Conservation (phyloP, 2,329 filamentous ascomycete species). For the Helotiales sp. region DNA sequence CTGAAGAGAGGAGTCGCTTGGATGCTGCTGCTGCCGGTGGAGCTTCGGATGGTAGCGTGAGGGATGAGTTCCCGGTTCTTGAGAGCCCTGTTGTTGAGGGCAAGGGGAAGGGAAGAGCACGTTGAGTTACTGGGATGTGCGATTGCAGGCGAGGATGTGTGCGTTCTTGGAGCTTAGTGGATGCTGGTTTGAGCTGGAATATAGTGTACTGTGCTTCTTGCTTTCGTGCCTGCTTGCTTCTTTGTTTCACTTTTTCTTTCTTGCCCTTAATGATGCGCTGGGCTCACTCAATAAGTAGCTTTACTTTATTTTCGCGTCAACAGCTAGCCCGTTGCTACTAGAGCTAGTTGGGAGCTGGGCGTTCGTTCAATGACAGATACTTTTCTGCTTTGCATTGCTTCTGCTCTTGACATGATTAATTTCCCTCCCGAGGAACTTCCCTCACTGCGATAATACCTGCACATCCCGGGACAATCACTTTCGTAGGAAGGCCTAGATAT, state of each 20-base stretch:
- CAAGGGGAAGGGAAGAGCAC: slow-evolving; percentile 40
- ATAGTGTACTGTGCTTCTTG: background rate
- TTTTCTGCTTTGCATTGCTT: background rate
- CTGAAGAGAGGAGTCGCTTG: slow-evolving; percentile 53
- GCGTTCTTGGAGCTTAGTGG: background rate
- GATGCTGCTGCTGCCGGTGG: slow-evolving; percentile 37
- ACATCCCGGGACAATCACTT: no score
- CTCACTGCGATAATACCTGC: no score
- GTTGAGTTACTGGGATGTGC: background rate
- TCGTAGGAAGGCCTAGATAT: no score
- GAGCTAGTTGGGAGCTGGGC: background rate
- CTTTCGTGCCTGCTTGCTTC: background rate
- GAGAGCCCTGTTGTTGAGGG: slow-evolving; percentile 46
- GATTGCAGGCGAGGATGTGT: background rate
- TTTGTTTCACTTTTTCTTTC: background rate
- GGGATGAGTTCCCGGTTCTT: slow-evolving; percentile 50
- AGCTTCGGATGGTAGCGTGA: slow-evolving; percentile 29
- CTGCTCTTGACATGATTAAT: no score
- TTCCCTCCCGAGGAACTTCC: no score
- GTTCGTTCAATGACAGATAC: background rate
- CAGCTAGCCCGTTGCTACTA: background rate
- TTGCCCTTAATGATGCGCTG: slow-evolving; percentile 7
- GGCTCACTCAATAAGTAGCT: background rate
- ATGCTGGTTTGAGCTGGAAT: background rate
- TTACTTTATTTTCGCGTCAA: background rate